These are phyloP conservation scores for Dysphania ambrosioides DNA, from an alignment of 148 eudicot species.

Conservation along the genomic window DNA sequence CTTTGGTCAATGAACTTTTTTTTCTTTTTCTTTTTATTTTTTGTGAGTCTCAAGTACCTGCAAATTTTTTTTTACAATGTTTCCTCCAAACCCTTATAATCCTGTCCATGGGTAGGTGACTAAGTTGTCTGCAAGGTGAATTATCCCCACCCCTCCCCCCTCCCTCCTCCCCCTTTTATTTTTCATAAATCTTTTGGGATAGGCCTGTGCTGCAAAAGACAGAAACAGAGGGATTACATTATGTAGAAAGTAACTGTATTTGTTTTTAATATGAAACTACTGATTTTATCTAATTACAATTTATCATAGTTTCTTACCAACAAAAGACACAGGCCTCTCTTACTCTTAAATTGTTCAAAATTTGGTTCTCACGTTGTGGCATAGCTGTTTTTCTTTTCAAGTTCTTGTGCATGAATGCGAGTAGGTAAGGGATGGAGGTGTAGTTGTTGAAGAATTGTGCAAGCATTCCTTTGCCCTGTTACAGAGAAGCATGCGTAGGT, in stretches of 20 bases:
- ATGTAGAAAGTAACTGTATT: background rate
- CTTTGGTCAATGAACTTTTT: background rate
- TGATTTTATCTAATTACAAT: too few species aligned
- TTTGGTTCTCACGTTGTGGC: too few species aligned
- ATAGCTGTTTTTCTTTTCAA: too few species aligned
- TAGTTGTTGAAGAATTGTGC: background rate
- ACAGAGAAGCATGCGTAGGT: background rate
- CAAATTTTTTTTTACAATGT: background rate
- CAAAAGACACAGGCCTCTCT: too few species aligned
- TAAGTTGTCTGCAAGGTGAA: background rate
- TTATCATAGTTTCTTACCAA: too few species aligned
- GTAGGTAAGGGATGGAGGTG: background rate
- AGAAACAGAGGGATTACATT: background rate
- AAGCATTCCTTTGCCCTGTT: background rate
- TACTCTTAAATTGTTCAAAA: too few species aligned
- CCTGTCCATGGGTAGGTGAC: background rate
- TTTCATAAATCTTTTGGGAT: background rate
- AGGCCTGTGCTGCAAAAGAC: background rate
- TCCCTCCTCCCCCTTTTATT: background rate
- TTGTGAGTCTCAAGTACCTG: background rate
- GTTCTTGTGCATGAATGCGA: too few species aligned
- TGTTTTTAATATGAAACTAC: background rate
- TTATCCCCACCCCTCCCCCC: background rate
- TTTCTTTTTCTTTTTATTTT: background rate
- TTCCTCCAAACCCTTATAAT: background rate